Conservation (phyloP, 345 rosid genomes). For the Melaleuca quinquenervia region DNA sequence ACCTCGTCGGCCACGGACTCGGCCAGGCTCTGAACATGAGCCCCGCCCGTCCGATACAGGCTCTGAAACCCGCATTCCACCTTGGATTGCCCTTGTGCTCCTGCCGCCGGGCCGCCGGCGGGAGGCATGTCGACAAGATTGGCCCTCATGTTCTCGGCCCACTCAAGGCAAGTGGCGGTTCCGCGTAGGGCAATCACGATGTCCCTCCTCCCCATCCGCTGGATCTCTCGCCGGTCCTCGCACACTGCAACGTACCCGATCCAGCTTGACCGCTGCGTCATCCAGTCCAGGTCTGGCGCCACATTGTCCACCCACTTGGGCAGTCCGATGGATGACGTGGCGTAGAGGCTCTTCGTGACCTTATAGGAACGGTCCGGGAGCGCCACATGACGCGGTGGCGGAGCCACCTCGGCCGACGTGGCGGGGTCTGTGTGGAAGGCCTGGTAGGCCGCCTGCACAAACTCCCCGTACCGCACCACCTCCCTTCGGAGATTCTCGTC, state of each 20-base stretch:
- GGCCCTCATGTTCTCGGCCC: conserved; percentile 82
- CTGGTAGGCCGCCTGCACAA: conserved; percentile 44
- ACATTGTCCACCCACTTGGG: conserved; percentile 81
- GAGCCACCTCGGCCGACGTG: conserved; percentile 25
- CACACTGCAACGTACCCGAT: conserved; percentile 92
- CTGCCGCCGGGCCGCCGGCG: conserved; percentile 5
- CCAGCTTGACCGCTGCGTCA: conserved; percentile 94
- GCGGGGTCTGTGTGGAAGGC: conserved; percentile 70
- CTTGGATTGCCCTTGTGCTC: conserved; percentile 20
- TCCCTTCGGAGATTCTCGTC: conserved; percentile 60
- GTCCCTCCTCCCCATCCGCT: conserved; percentile 94
- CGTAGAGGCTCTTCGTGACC: conserved; percentile 75
- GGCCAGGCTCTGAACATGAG: conserved; percentile 44
- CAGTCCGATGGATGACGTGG: conserved; percentile 72
- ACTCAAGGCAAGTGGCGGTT: conserved; percentile 85
- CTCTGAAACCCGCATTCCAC: conserved; percentile 84
- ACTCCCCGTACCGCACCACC: conserved; percentile 52
- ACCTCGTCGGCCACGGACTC: conserved; percentile 47
- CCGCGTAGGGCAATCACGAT: conserved; percentile 87
- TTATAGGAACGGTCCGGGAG: conserved; percentile 57
- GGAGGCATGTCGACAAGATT: conserved; percentile 20
- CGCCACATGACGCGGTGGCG: conserved; percentile 40
- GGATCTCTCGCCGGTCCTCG: conserved; percentile 71
- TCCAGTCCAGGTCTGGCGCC: conserved; percentile 85
- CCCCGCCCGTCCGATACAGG: conserved; percentile 46